phyloP scores from a whole-genome alignment of 495 filamentous ascomycete species.

The Xylaria palmicola region DNA sequence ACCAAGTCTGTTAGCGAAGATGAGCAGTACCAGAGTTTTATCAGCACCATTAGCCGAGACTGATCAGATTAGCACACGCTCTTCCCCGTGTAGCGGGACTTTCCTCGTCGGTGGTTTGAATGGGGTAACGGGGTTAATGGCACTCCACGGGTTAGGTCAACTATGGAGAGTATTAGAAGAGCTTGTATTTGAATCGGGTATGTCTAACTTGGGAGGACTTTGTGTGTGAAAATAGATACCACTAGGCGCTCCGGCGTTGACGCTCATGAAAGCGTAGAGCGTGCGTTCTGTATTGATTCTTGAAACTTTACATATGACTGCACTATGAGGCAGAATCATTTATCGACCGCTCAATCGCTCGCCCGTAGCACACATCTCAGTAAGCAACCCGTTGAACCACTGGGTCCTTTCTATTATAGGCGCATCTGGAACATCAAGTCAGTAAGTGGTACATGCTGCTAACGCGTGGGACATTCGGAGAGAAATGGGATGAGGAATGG shows the following conservation, averaged over 20 bases:
- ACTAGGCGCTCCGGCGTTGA: conserved; percentile 4
- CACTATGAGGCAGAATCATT: neutral
- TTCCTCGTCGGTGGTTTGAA: neutral
- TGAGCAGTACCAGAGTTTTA: conserved; percentile 50
- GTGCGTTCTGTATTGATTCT: neutral
- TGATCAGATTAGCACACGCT: conserved; percentile 5
- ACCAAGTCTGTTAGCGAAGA: conserved; percentile 39
- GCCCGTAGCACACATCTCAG: conserved; percentile 43
- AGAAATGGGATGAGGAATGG: neutral
- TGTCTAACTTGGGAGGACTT: neutral
- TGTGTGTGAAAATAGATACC: conserved; percentile 22
- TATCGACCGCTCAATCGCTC: conserved; percentile 36
- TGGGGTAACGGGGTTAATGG: neutral
- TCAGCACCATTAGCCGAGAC: conserved; percentile 34
- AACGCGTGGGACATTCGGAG: neutral
- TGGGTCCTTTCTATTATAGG: conserved; percentile 60
- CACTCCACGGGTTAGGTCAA: neutral
- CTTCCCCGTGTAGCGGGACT: neutral
- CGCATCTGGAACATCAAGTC: conserved; percentile 42
- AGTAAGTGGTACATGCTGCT: neutral
- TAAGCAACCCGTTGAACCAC: conserved; percentile 60
- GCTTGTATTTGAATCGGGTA: neutral
- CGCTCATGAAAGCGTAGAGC: conserved; percentile 1
- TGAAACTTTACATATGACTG: neutral
- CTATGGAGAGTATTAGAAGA: neutral